These are phyloP conservation scores for Vaccinium macrocarpon DNA, from an alignment of 148 eudicot genomes.

Conservation along the genomic window DNA sequence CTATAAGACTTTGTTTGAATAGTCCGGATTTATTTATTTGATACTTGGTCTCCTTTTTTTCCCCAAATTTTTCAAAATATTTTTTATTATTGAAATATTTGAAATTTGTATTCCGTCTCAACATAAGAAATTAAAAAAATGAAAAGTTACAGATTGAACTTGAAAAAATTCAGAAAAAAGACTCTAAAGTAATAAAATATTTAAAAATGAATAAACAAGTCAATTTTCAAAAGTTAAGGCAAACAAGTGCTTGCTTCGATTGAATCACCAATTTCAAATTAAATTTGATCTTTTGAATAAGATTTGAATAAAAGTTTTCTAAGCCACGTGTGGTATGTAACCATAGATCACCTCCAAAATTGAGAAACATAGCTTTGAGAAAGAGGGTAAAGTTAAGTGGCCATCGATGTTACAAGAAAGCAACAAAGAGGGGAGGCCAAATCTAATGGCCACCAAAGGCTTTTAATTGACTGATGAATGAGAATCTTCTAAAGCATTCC, in stretches of 20 bases:
- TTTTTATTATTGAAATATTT: too few relatives aligned
- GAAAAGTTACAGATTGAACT: too few relatives aligned
- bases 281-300: not conserved
- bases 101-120: too few relatives aligned
- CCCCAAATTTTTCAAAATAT: too few relatives aligned
- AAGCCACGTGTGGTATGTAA: not conserved
- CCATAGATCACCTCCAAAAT: not conserved
- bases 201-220: not conserved
- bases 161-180: too few relatives aligned
- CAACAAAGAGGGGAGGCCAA: not conserved
- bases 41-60: too few relatives aligned
- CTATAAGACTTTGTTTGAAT: too few relatives aligned
- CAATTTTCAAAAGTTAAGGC: not conserved
- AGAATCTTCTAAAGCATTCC: slow-evolving; percentile 7
- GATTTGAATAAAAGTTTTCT: too few relatives aligned
- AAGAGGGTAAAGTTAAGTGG: not conserved
- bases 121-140: too few relatives aligned
- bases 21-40: too few relatives aligned
- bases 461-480: not conserved
- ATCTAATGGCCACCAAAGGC: slow-evolving; percentile 10
- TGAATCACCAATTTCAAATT: not conserved
- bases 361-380: not conserved
- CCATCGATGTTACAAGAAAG: not conserved
- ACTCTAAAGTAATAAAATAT: too few relatives aligned
- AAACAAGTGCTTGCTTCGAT: not conserved